Conservation (phyloP, 306 rosid genomes). For the Spatholobus suberectus region DNA sequence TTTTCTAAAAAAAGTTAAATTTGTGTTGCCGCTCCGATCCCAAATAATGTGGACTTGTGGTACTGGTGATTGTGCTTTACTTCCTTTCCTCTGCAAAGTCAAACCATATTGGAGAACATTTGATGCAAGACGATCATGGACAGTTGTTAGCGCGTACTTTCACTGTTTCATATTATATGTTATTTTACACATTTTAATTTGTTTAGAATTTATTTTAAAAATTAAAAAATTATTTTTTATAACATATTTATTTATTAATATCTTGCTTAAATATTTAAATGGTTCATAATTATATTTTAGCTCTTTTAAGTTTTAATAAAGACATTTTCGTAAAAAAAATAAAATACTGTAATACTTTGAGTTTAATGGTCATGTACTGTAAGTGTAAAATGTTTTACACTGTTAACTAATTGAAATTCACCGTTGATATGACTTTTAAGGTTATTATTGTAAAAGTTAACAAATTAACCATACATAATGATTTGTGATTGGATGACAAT, state of each 20-base stretch:
- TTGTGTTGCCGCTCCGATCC: neutral
- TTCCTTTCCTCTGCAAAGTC: neutral
- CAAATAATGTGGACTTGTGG: neutral
- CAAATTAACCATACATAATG: no score
- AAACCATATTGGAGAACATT: neutral
- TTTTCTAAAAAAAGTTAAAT: neutral
- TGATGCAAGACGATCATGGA: neutral
- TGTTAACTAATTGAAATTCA: no score
- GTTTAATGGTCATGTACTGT: no score
- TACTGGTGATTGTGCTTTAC: neutral
- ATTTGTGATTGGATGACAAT: no score
- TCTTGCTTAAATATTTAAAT: neutral
- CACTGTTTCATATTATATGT: neutral
- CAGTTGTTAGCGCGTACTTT: neutral
- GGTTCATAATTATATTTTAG: neutral
- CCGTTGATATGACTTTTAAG: no score
- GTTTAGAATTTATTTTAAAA: neutral
- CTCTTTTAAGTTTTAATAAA: neutral
- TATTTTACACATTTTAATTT: neutral
- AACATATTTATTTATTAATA: neutral
- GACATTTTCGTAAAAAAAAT: neutral
- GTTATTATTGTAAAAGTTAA: no score
- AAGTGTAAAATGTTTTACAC: no score
- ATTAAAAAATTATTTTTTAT: neutral
- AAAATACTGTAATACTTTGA: no score